A percentile compares a stretch with the other conserved stretches of the same genome.
Evolutionary conservation across 331 rosid species (phyloP).

Genomic region (Erythrophleum ivorense): DNA sequence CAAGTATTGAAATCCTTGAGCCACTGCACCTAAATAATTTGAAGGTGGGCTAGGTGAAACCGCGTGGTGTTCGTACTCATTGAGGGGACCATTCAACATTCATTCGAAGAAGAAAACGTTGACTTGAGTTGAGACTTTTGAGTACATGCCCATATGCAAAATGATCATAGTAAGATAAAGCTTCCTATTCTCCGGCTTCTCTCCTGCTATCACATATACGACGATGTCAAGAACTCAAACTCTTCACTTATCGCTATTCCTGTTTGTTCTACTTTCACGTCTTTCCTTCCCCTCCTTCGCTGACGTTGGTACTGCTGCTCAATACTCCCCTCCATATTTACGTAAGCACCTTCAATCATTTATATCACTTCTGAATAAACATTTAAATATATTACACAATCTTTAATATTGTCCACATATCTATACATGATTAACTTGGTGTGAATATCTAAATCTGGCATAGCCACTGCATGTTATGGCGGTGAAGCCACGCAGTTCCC

Average conservation of each 20-base stretch:
- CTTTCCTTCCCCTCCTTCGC: slow-evolving; percentile 42
- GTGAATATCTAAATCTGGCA: not conserved
- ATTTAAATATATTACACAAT: not conserved
- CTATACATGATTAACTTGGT: not conserved
- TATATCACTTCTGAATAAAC: no score
- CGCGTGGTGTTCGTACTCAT: no score
- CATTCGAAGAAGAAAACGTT: no score
- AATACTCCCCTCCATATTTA: slow-evolving; percentile 70
- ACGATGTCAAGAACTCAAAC: not conserved
- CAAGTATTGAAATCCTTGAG: no score
- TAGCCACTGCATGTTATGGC: slow-evolving; percentile 74
- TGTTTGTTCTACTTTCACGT: not conserved
- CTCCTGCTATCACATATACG: not conserved
- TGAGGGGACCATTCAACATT: no score
- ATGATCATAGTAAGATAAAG: no score
- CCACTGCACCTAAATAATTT: no score
- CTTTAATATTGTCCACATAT: not conserved
- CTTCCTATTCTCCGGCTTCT: not conserved
- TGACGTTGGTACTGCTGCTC: slow-evolving; percentile 73
- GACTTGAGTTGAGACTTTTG: no score
- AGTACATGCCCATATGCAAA: no score
- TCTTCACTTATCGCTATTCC: no score
- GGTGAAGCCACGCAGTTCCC: slow-evolving; percentile 58
- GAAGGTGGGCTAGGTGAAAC: no score
- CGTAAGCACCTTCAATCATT: slow-evolving; percentile 49